phyloP scores from a whole-genome alignment of 1,284 basidiomycete genomes.

The Exsudoporus floridanus region DNA sequence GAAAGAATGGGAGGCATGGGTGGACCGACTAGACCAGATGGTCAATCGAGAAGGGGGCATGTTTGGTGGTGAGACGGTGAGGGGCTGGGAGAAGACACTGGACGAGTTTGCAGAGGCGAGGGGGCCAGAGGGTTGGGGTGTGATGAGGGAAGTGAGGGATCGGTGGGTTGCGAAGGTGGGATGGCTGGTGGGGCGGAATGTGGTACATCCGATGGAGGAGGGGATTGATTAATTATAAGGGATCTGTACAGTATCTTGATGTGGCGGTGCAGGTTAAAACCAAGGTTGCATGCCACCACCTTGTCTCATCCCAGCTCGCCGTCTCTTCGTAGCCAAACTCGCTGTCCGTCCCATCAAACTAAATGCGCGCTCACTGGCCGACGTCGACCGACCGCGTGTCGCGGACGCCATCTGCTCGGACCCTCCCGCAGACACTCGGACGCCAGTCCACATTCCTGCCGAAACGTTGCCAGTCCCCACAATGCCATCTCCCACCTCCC shows the following conservation, averaged over 20 bases:
- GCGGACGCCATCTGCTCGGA: slow-evolving; percentile 3
- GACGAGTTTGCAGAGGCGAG: slow-evolving; percentile 61
- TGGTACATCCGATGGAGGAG: slow-evolving; percentile 58
- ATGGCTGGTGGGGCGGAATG: slow-evolving; percentile 67
- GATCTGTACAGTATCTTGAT: not conserved
- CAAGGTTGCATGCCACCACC: no score
- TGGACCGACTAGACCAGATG: slow-evolving; percentile 61
- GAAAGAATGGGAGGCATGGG: slow-evolving; percentile 76
- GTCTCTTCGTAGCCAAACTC: not conserved
- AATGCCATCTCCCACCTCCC: slow-evolving; percentile 22
- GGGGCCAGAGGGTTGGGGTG: slow-evolving; percentile 45
- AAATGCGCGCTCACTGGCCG: slow-evolving; percentile 7
- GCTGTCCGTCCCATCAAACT: slow-evolving; percentile 10
- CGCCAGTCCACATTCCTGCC: slow-evolving; percentile 4
- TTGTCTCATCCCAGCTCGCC: no score
- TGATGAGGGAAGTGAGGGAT: slow-evolving; percentile 62
- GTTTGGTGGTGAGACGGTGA: slow-evolving; percentile 70
- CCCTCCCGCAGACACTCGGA: slow-evolving; percentile 1
- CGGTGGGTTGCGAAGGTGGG: slow-evolving; percentile 71
- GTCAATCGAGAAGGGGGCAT: slow-evolving; percentile 74
- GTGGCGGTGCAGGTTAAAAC: no score
- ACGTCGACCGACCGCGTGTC: slow-evolving; percentile 9
- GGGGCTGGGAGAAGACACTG: slow-evolving; percentile 63
- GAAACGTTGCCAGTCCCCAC: slow-evolving; percentile 2
- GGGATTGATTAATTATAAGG: no score